Evolutionary conservation across 805 yeast genomes (phyloP), one percentile per base, ranked within the genome.

Genomic region (Groenewaldozyma salmanticensis): DNA sequence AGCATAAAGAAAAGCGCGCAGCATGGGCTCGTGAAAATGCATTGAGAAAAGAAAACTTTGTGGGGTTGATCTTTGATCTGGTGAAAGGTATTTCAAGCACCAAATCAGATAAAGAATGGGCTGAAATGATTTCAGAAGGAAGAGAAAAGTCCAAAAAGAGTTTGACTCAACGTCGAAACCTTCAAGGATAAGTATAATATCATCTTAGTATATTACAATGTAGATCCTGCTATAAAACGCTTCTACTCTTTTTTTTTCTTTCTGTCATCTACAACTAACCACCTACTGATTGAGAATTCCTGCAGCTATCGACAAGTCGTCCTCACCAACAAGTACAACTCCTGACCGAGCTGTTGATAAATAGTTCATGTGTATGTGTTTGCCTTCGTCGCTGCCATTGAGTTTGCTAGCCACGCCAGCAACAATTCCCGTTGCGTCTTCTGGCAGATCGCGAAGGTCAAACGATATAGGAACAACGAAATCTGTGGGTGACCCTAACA

Each of bases 391-490:
- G 35, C 45, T 40, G 64, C 66, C 61, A 17, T 71, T 51, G 19
- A 78, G 55, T 41, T 62, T 66, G 31, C 72, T 60, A 0, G 84
- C 81, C 18, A 79, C 66, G 1, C 81, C 81, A 0, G 82, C 77
- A 1, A 77, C 82, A 37, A 79, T 75, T 32, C 85, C 85, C 18
- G 77, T 75, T 5, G 75, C 64, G 54, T 78, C 78, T 15, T 73
- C 57, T 0, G 83, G 83, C 19, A 78, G 53, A 21, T 60, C 58
- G 11, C 68, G 61, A 44, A 78, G 65, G 52, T 78, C 77, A 17
- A 79, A 68, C 1, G 70, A 61, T 3, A 77, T 61, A 0, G 84
- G 83, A n/a, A 70, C 62, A 37, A 77, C 68, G 31, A 63, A 61
- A 51, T 79, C 84, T 47, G 69, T 71, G 16, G 70, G 59, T 2